Evolutionary conservation across 2,329 filamentous ascomycete genomes (phyloP).

Genomic region (Anthostomella pinea): DNA sequence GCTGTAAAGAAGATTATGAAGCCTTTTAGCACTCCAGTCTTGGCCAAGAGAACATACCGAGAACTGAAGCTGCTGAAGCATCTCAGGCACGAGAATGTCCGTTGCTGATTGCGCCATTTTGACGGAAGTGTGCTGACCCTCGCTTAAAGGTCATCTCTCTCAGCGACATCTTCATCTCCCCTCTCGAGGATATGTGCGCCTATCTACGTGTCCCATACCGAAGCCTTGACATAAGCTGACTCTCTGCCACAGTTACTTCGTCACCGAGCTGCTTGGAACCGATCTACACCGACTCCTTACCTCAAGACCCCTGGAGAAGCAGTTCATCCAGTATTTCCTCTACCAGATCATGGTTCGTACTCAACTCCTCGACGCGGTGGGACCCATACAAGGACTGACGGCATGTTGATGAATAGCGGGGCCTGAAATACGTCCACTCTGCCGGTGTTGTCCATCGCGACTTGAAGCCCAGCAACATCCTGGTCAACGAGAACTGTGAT

Average conservation of each 20-base stretch:
- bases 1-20: conserved; percentile 99
- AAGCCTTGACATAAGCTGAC: conserved; percentile 17
- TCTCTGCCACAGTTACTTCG: conserved; percentile 71
- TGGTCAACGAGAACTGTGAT: conserved; percentile 99
- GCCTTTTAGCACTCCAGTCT: conserved; percentile 97
- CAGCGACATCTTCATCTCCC: conserved; percentile 99
- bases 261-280: conserved; percentile 95
- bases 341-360: conserved; percentile 91
- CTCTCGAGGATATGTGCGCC: conserved; percentile 92
- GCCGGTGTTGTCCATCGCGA: conserved; percentile 97
- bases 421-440: conserved; percentile 98
- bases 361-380: neutral
- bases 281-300: conserved; percentile 94
- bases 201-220: conserved; percentile 1
- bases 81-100: conserved; percentile 91
- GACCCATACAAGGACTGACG: conserved; percentile 3
- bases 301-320: conserved; percentile 93
- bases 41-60: conserved; percentile 96
- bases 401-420: conserved; percentile 59
- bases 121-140: too few relatives aligned
- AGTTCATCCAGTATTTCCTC: conserved; percentile 99
- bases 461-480: conserved; percentile 96
- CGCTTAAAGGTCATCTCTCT: conserved; percentile 80
- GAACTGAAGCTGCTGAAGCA: conserved; percentile 98
- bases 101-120: conserved; percentile 33